phyloP scores from a whole-genome alignment of 768 basidiomycete genomes.

The Tulasnella sp. region DNA sequence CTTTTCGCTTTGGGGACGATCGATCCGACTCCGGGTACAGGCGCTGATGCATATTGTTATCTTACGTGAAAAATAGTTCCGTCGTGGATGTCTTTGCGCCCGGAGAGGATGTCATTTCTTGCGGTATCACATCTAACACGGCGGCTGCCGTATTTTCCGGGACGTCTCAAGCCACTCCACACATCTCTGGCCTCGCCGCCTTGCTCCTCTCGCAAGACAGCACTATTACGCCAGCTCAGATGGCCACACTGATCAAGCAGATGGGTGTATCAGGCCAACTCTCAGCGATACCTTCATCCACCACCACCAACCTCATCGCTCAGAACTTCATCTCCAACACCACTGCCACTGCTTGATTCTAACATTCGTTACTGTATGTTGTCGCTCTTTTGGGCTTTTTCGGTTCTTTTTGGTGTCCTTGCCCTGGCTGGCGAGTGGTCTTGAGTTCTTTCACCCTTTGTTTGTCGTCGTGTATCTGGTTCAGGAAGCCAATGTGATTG shows the following conservation, averaged over 20 bases:
- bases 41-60: too few relatives aligned
- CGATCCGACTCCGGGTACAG: too few relatives aligned
- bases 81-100: constrained; percentile 18
- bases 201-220: background rate
- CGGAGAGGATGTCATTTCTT: constrained; percentile 16
- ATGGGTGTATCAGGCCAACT: background rate
- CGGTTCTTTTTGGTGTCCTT: too few relatives aligned
- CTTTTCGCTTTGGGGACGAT: too few relatives aligned
- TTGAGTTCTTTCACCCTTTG: too few relatives aligned
- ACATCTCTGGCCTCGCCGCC: constrained; percentile 14
- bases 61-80: too few relatives aligned
- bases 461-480: too few relatives aligned
- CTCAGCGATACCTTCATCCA: background rate
- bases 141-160: constrained; percentile 9
- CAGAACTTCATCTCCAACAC: background rate
- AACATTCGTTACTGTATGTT: too few relatives aligned
- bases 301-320: constrained; percentile 10
- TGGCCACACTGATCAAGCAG: background rate
- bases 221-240: constrained; percentile 6
- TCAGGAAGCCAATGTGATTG: too few relatives aligned
- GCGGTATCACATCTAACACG: constrained; percentile 14
- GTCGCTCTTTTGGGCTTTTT: too few relatives aligned
- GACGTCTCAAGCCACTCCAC: constrained; percentile 17
- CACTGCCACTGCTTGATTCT: too few relatives aligned
- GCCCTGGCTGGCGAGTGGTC: too few relatives aligned